Conservation (phyloP, 148 eudicot species). For the Spergularia bocconei region DNA sequence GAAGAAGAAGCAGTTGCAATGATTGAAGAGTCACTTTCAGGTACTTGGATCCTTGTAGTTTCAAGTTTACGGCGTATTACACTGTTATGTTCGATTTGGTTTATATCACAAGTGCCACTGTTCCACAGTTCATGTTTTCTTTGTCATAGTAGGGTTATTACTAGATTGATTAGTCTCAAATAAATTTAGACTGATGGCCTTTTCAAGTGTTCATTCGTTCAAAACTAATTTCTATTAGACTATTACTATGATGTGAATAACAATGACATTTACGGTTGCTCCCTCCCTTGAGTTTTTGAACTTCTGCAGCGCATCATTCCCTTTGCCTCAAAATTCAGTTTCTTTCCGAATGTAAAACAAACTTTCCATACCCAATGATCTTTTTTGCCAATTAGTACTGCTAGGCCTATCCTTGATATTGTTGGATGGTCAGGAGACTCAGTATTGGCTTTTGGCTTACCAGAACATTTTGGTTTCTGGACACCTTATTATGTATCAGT, state of each 20-base stretch:
- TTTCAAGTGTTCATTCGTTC: too few species aligned
- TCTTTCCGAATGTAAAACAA: not conserved
- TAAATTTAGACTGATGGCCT: not conserved
- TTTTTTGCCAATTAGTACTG: not conserved
- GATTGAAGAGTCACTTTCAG: constrained; percentile 75
- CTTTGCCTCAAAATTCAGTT: not conserved
- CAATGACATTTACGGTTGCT: too few species aligned
- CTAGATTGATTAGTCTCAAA: not conserved
- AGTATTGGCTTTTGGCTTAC: not conserved
- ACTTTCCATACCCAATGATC: not conserved
- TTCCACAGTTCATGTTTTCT: not conserved
- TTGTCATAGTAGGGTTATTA: not conserved
- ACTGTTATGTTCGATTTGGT: not conserved
- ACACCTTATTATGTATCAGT: not conserved
- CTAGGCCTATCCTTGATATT: not conserved
- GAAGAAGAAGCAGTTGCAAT: constrained; percentile 77
- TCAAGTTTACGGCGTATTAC: not conserved
- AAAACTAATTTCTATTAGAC: not conserved
- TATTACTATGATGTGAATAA: not conserved
- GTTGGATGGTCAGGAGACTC: not conserved
- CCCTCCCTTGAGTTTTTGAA: not conserved
- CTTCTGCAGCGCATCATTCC: not conserved
- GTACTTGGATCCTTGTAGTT: constrained; percentile 29
- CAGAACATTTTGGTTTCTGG: not conserved
- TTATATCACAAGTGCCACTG: not conserved